phyloP scores from a whole-genome alignment of 192 early-diverging fungal species.

The Backusella westeae region DNA sequence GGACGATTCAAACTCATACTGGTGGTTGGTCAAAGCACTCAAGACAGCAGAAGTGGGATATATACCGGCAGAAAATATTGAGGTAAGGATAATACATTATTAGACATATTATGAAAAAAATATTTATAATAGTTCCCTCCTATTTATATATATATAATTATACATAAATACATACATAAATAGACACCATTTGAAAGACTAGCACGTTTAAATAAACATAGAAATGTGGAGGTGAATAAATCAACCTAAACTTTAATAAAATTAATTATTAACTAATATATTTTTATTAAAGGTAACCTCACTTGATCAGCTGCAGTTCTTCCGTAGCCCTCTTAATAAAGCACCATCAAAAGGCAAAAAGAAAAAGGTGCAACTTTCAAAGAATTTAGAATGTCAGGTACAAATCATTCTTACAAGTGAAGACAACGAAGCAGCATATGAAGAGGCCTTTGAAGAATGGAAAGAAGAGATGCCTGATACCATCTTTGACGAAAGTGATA shows the following conservation, averaged over 20 bases:
- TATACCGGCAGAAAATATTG: conserved; percentile 85
- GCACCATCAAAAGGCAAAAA: conserved; percentile 20
- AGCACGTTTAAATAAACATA: conserved; percentile 72
- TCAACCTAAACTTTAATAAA: conserved; percentile 1
- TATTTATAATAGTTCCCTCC: not conserved
- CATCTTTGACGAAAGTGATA: conserved; percentile 41
- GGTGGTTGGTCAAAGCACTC: conserved; percentile 66
- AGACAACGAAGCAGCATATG: conserved; percentile 37
- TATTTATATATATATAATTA: conserved; percentile 1
- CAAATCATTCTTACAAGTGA: conserved; percentile 30
- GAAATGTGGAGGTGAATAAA: conserved; percentile 59
- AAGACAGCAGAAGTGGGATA: conserved; percentile 73
- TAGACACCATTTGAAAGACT: conserved; percentile 78
- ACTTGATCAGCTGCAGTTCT: conserved; percentile 17
- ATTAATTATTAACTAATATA: not conserved
- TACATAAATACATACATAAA: not conserved
- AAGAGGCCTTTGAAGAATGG: conserved; percentile 44
- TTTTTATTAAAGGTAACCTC: conserved; percentile 2
- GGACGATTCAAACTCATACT: conserved; percentile 81
- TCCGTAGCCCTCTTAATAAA: conserved; percentile 31
- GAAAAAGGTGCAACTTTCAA: conserved; percentile 39
- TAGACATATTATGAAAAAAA: not conserved
- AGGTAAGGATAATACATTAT: conserved; percentile 41
- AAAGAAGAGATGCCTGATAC: conserved; percentile 46
- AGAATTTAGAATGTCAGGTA: conserved; percentile 36